Percentiles rank a stretch among this genome's conserved stretches.
These are phyloP conservation scores for Spinacia oleracea DNA, from an alignment of 179 eudicot species.

Conservation along the genomic window DNA sequence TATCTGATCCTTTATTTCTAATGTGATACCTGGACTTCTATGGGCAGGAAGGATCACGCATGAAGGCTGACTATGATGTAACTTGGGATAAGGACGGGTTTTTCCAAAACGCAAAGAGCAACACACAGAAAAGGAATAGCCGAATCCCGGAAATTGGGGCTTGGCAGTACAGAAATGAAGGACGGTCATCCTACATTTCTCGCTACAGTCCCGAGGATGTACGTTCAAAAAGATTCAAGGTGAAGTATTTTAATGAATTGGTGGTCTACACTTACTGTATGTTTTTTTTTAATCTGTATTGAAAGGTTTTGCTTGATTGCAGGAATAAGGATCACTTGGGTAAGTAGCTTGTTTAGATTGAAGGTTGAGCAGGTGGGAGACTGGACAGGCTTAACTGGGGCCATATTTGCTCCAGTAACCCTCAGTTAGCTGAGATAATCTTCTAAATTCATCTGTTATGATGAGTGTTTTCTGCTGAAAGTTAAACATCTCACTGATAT, in stretches of 20 bases:
- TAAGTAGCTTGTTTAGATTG: neutral
- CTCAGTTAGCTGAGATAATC: neutral
- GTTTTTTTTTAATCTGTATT: neutral
- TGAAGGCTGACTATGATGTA: conserved; percentile 82
- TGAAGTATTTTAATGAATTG: conserved; percentile 13
- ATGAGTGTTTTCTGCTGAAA: neutral
- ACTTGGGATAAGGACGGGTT: conserved; percentile 72
- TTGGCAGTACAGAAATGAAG: conserved; percentile 48
- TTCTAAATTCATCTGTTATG: neutral
- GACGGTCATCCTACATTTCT: conserved; percentile 40
- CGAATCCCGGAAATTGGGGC: conserved; percentile 28
- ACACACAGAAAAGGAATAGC: conserved; percentile 38
- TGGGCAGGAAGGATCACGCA: conserved; percentile 77
- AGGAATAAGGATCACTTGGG: conserved; percentile 11
- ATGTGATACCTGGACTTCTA: conserved; percentile 2
- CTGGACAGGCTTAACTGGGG: neutral
- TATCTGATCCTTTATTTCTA: neutral
- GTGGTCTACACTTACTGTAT: neutral
- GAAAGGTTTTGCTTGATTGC: conserved; percentile 7
- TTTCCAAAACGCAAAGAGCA: conserved; percentile 45
- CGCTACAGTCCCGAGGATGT: conserved; percentile 54
- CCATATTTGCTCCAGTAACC: neutral
- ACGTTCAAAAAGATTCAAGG: conserved; percentile 74
- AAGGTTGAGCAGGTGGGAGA: neutral
- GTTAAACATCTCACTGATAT: neutral